Evolutionary conservation across 2,329 filamentous ascomycete species (phyloP), one percentile per base, ranked within the genome.

Genomic region (Aspergillus aculeatus): DNA sequence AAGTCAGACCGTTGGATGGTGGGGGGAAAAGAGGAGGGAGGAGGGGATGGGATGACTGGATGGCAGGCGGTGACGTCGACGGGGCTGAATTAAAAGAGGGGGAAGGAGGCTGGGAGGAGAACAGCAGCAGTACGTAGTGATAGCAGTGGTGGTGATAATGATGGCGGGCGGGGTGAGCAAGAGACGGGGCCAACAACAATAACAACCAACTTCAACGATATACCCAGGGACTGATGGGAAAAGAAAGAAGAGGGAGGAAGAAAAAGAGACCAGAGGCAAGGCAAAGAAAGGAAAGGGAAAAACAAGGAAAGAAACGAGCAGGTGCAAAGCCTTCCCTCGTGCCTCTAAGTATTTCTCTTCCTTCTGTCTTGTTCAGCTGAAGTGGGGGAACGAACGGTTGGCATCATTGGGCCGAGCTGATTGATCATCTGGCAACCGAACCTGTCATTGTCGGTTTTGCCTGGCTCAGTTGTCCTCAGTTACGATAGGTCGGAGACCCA

Each of bases 231-330:
- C 23, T 41, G n/a, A 29, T 10, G 19, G 23, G n/a, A 11, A 38
- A 24, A 21, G 55, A 19, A 50, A 19, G 47, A 26, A 47, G 71
- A 57, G 64, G 65, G 62, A 54, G 54, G 66, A 74, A 51, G 48
- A 35, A 50, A 24, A 14, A 50, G 53, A 55, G 35, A 44, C 52
- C 49, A 49, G 38, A 50, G 32, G 51, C 23, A 57, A 23, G 47
- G 32, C 49, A 32, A 47, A 12, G 48, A 48, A 61, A 51, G 35
- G 10, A 53, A 41, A 29, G 56, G 55, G 41, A 57, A 29, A 19
- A 55, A 55, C 49, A 56, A 57, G 54, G 58, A 59, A 26, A 59
- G 35, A 54, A 44, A 48, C 31, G 57, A 57, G 19, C 50, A 54
- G 47, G 55, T 31, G 47, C 47, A 61, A 60, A 56, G 47, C 54